phyloP scores from a whole-genome alignment of 345 rosid genomes.

The Eucalyptus polybractea region DNA sequence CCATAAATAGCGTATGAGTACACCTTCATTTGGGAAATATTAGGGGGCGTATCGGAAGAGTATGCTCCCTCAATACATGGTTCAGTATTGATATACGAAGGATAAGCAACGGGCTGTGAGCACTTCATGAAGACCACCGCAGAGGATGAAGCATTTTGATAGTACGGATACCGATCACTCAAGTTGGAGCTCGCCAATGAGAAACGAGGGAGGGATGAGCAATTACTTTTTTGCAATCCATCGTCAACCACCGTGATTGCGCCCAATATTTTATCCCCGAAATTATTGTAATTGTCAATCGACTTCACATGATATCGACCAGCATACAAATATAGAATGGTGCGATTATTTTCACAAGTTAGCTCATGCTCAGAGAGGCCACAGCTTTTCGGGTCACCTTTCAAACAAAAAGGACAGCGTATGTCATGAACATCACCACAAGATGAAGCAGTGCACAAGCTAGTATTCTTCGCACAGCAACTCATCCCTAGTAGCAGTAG shows the following conservation, averaged over 20 bases:
- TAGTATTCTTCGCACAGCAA: accelerated
- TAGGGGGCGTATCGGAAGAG: too few relatives aligned
- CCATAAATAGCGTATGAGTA: too few relatives aligned
- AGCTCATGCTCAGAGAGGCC: accelerated
- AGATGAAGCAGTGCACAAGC: accelerated
- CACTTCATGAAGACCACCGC: too few relatives aligned
- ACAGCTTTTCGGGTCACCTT: accelerated
- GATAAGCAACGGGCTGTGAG: too few relatives aligned
- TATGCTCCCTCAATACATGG: too few relatives aligned
- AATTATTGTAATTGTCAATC: accelerated
- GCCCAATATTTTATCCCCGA: too few relatives aligned
- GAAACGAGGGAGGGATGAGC: neutral
- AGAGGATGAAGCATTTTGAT: too few relatives aligned
- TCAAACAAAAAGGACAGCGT: neutral
- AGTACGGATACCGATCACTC: too few relatives aligned
- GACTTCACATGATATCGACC: accelerated
- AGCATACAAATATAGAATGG: accelerated
- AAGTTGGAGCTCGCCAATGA: neutral
- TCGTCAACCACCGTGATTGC: neutral
- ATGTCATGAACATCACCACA: accelerated
- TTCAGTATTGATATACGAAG: too few relatives aligned
- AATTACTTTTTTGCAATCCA: neutral
- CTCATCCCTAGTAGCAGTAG: accelerated
- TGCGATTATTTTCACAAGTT: neutral
- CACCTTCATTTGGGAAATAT: too few relatives aligned